Percentiles rank a stretch among this genome's conserved stretches.
Evolutionary conservation across 257 asterid species (phyloP).

Genomic region (Ligustrum vulgare): DNA sequence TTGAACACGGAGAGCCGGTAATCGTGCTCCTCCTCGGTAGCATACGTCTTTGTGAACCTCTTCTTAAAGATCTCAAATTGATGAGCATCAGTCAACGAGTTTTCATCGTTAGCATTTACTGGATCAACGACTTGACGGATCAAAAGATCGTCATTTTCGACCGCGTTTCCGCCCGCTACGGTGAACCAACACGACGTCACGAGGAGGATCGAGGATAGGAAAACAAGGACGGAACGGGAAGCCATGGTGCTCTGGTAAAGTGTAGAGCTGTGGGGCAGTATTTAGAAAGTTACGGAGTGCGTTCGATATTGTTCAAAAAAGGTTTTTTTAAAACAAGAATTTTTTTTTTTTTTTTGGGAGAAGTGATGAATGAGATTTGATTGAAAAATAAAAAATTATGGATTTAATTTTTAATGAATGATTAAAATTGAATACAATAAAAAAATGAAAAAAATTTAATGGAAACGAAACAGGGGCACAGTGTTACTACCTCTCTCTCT

Average conservation of each 20-base stretch:
- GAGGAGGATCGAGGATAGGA: constrained; percentile 29
- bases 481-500: too few relatives aligned
- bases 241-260: background rate
- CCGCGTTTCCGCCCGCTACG: constrained; percentile 28
- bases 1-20: constrained; percentile 65
- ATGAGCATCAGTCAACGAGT: constrained; percentile 46
- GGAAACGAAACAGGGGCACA: too few relatives aligned
- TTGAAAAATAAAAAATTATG: too few relatives aligned
- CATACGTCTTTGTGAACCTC: constrained; percentile 63
- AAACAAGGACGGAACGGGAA: constrained; percentile 23
- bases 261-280: too few relatives aligned
- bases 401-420: too few relatives aligned
- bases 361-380: too few relatives aligned
- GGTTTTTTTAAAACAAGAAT: too few relatives aligned
- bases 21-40: constrained; percentile 67
- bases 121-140: constrained; percentile 76
- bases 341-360: too few relatives aligned
- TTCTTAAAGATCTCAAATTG: constrained; percentile 64
- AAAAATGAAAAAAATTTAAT: too few relatives aligned
- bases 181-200: constrained; percentile 29
- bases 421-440: too few relatives aligned
- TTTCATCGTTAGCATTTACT: constrained; percentile 33
- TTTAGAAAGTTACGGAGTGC: too few relatives aligned
- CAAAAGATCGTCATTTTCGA: constrained; percentile 35
- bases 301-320: too few relatives aligned